These are phyloP conservation scores for Aspergillus sojae DNA, from an alignment of 2,329 filamentous ascomycete species.

Conservation along the genomic window DNA sequence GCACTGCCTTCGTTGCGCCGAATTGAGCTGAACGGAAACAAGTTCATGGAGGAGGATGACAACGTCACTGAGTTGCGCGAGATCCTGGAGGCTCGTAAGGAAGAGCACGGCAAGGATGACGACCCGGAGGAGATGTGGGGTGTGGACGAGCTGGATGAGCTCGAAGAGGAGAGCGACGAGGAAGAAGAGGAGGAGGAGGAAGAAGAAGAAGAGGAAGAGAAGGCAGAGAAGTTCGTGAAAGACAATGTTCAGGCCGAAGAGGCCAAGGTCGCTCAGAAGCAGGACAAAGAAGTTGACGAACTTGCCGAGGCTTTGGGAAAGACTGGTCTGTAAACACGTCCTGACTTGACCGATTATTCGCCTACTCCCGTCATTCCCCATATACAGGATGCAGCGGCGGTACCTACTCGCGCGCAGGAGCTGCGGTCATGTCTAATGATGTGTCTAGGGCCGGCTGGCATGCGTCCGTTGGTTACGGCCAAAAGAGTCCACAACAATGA, in stretches of 20 bases:
- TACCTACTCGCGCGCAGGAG: neutral
- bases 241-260: slow-evolving; percentile 56
- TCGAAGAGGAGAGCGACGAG: slow-evolving; percentile 73
- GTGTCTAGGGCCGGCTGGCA: slow-evolving; percentile 6
- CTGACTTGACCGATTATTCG: neutral
- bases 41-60: slow-evolving; percentile 83
- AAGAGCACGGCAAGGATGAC: slow-evolving; percentile 61
- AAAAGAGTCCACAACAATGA: neutral
- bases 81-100: slow-evolving; percentile 76
- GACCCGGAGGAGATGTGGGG: slow-evolving; percentile 82
- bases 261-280: slow-evolving; percentile 70
- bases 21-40: slow-evolving; percentile 95
- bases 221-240: slow-evolving; percentile 71
- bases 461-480: neutral
- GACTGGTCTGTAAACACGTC: slow-evolving; percentile 50
- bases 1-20: slow-evolving; percentile 76
- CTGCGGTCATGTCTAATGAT: slow-evolving; percentile 4
- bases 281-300: slow-evolving; percentile 78
- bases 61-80: slow-evolving; percentile 69
- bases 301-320: slow-evolving; percentile 76
- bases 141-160: slow-evolving; percentile 81
- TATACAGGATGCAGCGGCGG: neutral
- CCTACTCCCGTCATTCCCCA: neutral
- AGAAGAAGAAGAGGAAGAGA: slow-evolving; percentile 65
- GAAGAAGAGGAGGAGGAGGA: slow-evolving; percentile 71